Evolutionary conservation across 1,139 yeast species (phyloP).

Genomic region (Protomyces arabidopsidicola): DNA sequence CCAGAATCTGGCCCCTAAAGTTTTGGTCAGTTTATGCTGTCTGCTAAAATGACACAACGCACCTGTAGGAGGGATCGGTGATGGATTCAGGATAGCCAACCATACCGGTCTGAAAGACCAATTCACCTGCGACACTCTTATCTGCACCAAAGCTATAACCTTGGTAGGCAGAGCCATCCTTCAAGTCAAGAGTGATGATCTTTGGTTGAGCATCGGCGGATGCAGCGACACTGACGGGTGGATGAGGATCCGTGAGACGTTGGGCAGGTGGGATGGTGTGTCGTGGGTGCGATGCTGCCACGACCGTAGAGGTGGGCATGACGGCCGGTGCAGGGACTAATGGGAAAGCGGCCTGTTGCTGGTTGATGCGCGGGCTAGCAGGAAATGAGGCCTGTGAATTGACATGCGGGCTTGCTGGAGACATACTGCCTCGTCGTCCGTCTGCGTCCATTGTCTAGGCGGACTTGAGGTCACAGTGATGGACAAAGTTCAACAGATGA

Average conservation of each 20-base stretch:
- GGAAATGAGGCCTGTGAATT: neutral
- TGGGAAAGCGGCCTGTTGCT: neutral
- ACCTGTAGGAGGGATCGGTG: conserved; percentile 94
- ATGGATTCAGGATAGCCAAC: conserved; percentile 98
- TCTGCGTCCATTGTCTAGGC: neutral
- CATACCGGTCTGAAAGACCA: conserved; percentile 98
- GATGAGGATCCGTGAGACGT: conserved; percentile 1
- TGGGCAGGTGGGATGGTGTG: conserved; percentile 3
- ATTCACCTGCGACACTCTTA: conserved; percentile 86
- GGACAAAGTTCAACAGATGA: no score
- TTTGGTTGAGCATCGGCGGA: conserved; percentile 8
- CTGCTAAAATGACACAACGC: neutral
- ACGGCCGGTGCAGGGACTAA: neutral
- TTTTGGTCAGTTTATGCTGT: neutral
- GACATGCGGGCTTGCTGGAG: no score
- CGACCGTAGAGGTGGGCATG: neutral
- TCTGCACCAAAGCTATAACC: conserved; percentile 99
- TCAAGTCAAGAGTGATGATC: conserved; percentile 58
- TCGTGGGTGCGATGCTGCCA: conserved; percentile 10
- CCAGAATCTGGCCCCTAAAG: conserved; percentile 80
- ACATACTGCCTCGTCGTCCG: neutral
- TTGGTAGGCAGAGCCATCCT: conserved; percentile 82
- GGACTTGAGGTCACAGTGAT: no score
- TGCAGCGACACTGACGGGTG: conserved; percentile 17
- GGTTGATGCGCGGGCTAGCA: conserved; percentile 12